Base-by-base conservation (phyloP, 2,329 filamentous ascomycete species). In the Diaporthe sp. region DNA sequence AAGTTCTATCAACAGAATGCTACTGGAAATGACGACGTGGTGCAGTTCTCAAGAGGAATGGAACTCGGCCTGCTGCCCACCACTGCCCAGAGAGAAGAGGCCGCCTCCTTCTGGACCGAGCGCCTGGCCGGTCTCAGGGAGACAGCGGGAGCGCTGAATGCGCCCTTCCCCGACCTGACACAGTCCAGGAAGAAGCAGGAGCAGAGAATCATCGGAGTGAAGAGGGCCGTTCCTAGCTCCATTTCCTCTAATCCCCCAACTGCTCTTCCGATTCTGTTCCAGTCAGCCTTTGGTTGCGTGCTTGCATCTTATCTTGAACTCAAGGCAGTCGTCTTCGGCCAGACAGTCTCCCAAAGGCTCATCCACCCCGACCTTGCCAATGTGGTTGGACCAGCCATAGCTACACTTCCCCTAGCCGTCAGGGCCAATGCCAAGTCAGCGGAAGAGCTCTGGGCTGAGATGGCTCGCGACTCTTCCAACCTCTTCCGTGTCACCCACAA, bases 221-320 rank as follows among this genome's bases (percentile, higher is more conserved):
- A 72, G 70, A 55, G 28, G 15, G n/a, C 58, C 5, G 58, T 77
- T 22, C 74, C 75, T 10, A 33, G 15, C 6, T 67, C 35, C 22
- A 45, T 50, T n/a, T 40, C 30, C 35, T 38, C 55, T 12, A 40
- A 12, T 25, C 28, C 42, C 50, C 25, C 66, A 12, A 40, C 9
- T 45, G 72, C 73, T 60, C 54, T 77, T 45, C 67, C 77, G 0
- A 69, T 67, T n/a, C 71, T 79, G 0, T n/a, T 79, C 25, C 76
- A 77, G 73, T 78, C 78, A 9, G 78, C 78, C 2, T 79, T 80
- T 54, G 78, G 78, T 12, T 78, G 77, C 30, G 75, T 79, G 19
- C 73, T 80, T 17, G 78, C 78, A 6, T 74, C 74, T 0, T 54
- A 71, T 13, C 73, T 80, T 8, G 78, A 80, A 67, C 58, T 80